Base-by-base conservation (phyloP, 1,284 basidiomycete genomes). In the Cryptococcus amylolentus region DNA sequence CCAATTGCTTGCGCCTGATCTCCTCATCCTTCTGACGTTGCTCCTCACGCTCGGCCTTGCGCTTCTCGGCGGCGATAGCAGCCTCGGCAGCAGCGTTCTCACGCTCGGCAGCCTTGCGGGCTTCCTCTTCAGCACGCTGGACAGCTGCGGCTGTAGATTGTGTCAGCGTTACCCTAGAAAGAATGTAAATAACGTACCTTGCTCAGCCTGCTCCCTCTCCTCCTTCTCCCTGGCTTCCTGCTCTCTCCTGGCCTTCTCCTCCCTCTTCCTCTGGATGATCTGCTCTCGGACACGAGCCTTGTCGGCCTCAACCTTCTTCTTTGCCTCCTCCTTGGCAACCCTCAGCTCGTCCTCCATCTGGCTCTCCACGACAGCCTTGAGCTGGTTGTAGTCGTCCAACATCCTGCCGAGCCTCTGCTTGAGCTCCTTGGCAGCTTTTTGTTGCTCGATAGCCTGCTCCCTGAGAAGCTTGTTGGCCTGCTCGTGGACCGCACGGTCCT, bases 401-500 rank as follows among this genome's bases (percentile, higher is more conserved):
- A 98, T 89, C 46, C 88, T 81, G 43, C 80, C 70, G 49, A 98
- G 79, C 12, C 91, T 84, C 57, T 80, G 78, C 84, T 98, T 98
- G 58, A 88, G 84, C 63, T 84, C 84, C 43, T 95, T 65, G 54
- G 88, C 86, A 55, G 86, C 82, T 61, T 84, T 77, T 73, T 96
- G 89, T 48, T 84, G 81, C 39, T 81, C 73, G 57, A 82, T 82
- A 9, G 86, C 81, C 2, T 81, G 78, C 62, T 89, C 85, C 38
- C 86, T 75, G 18, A 86, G 84, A 5, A 83, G 76, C 52, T 81
- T 80, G 66, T 88, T 86, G 38, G 86, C 77, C 1, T 78, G 75
- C 55, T 90, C 84, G 76, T 89, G 89, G 1, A 85, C 85, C 49
- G 82, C 79, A 23, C 82, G 83, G 78, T 96, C 92, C 47, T 82